Conservation (phyloP, 208 protist genomes). For the Zelonia costaricensis region DNA sequence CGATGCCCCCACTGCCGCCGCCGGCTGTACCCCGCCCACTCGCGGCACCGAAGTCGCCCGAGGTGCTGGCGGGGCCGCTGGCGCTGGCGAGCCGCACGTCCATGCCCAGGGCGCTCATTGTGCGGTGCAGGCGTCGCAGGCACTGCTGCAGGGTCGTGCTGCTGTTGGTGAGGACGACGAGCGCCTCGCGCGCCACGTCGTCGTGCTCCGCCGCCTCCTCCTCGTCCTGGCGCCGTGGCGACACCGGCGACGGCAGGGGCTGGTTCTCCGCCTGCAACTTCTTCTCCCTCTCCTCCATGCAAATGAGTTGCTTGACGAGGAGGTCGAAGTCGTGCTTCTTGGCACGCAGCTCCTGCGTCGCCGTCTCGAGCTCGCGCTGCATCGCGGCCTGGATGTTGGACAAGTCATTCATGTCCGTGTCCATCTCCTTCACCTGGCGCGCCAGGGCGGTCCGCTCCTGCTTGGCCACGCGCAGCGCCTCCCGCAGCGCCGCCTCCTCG, state of each 20-base stretch:
- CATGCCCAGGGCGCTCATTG: slow-evolving; percentile 5
- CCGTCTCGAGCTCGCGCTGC: slow-evolving; percentile 42
- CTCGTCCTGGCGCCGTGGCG: background rate
- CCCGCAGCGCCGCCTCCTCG: slow-evolving; percentile 20
- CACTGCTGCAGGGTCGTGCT: slow-evolving; percentile 30
- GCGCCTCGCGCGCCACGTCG: slow-evolving; percentile 19
- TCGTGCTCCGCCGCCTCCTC: slow-evolving; percentile 13
- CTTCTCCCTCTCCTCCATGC: slow-evolving; percentile 50
- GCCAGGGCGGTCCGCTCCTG: slow-evolving; percentile 27
- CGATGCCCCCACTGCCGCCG: background rate
- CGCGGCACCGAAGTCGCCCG: background rate
- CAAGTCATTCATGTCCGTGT: slow-evolving; percentile 68
- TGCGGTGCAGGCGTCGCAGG: slow-evolving; percentile 20
- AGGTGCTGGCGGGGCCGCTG: background rate
- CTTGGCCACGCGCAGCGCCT: slow-evolving; percentile 28
- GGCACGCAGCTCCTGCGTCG: slow-evolving; percentile 52
- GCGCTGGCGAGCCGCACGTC: background rate
- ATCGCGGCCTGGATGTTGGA: slow-evolving; percentile 55
- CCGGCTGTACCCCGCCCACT: background rate
- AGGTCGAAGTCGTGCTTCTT: slow-evolving; percentile 61
- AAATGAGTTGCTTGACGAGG: slow-evolving; percentile 46
- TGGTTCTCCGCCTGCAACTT: slow-evolving; percentile 14
- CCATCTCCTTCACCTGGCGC: slow-evolving; percentile 55
- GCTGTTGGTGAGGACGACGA: slow-evolving; percentile 24
- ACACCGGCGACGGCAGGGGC: background rate